Evolutionary conservation across 768 basidiomycete species (phyloP).

Genomic region (Kwoniella bestiolae): DNA sequence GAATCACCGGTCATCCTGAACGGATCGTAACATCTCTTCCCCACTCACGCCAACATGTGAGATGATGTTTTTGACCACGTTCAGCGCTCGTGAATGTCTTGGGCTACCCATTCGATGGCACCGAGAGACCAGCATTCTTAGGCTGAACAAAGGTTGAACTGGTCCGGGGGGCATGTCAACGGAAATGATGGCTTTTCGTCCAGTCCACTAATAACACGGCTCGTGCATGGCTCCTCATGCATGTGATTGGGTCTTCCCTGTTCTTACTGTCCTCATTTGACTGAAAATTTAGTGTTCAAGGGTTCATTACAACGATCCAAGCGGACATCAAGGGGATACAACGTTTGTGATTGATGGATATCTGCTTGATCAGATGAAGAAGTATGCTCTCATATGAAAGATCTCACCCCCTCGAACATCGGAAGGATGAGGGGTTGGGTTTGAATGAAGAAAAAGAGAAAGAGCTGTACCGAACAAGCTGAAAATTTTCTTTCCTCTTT

Average conservation of each 20-base stretch:
- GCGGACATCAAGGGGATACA: constrained; percentile 2
- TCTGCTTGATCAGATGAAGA: neutral
- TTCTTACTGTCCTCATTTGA: neutral
- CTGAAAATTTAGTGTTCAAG: neutral
- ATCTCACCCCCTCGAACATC: too few species aligned
- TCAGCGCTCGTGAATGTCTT: too few species aligned
- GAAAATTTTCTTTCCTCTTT: neutral
- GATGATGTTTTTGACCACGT: too few species aligned
- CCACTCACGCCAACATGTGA: neutral
- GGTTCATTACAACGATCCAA: neutral
- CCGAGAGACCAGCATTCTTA: too few species aligned
- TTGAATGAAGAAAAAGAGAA: neutral
- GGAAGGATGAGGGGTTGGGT: neutral
- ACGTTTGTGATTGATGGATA: neutral
- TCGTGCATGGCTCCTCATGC: neutral
- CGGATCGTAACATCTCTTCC: neutral
- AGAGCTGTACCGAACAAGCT: neutral
- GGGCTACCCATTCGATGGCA: too few species aligned
- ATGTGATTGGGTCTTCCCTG: neutral
- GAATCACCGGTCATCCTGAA: neutral
- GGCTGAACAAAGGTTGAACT: too few species aligned
- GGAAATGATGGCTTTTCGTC: neutral
- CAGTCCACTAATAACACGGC: neutral
- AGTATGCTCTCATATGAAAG: too few species aligned
- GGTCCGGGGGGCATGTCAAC: too few species aligned